Conservation (phyloP, 208 protist genomes). For the Acanthamoeba royreba region DNA sequence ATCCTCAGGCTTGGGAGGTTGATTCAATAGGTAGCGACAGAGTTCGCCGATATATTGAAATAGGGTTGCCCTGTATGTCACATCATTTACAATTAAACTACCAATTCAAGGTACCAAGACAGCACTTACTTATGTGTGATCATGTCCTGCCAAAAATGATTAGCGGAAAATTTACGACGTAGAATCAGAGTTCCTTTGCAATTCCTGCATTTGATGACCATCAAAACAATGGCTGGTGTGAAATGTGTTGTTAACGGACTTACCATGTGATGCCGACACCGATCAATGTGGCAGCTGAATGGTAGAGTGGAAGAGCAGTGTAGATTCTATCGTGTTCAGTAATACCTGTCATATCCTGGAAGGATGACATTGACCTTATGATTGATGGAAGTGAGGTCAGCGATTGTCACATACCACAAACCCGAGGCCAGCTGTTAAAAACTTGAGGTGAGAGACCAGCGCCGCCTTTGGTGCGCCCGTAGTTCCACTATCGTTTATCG, state of each 20-base stretch:
- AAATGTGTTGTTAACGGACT: neutral
- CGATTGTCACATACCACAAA: neutral
- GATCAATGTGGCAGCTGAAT: constrained; percentile 81
- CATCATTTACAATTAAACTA: neutral
- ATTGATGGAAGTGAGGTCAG: neutral
- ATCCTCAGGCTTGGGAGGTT: constrained; percentile 42
- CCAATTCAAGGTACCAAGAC: neutral
- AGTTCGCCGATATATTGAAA: constrained; percentile 91
- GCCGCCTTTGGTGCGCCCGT: constrained; percentile 86
- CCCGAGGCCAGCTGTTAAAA: neutral
- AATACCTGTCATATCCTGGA: neutral
- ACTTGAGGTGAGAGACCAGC: constrained; percentile 79
- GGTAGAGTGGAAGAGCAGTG: constrained; percentile 85
- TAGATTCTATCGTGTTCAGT: constrained; percentile 76
- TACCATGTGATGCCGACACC: constrained; percentile 43
- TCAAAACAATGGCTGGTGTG: neutral
- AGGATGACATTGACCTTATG: neutral
- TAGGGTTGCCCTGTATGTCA: constrained; percentile 67
- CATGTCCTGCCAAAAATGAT: constrained; percentile 78
- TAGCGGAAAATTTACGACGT: constrained; percentile 80
- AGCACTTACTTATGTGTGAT: constrained; percentile 70
- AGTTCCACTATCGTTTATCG: constrained; percentile 87
- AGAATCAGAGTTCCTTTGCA: constrained; percentile 71
- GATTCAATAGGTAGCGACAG: constrained; percentile 77
- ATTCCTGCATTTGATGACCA: neutral